Conservation (phyloP, 2,329 filamentous ascomycete species). For the Zymoseptoria tritici region DNA sequence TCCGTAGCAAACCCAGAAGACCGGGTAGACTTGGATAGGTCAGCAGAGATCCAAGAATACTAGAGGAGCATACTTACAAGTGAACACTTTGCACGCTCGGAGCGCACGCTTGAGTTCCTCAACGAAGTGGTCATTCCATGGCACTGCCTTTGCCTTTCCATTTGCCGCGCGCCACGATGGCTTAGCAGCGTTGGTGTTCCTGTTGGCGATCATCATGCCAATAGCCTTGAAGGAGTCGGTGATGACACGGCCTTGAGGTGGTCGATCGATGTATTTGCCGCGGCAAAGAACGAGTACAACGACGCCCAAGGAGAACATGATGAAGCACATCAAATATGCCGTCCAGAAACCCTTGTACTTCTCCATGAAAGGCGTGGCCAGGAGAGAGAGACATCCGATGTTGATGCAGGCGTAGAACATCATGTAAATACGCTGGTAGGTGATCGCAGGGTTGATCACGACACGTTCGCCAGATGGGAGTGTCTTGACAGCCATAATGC, state of each 20-base stretch:
- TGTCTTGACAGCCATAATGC: constrained; percentile 34
- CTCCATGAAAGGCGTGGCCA: constrained; percentile 64
- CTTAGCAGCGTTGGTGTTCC: constrained; percentile 57
- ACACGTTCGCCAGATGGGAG: constrained; percentile 36
- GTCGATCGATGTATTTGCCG: constrained; percentile 35
- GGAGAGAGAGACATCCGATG: constrained; percentile 59
- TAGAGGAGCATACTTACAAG: constrained; percentile 17
- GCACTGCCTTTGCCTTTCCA: constrained; percentile 37
- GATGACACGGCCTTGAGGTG: constrained; percentile 56
- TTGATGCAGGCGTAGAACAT: constrained; percentile 70
- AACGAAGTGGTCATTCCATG: constrained; percentile 64
- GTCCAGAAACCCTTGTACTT: constrained; percentile 59
- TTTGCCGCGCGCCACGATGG: constrained; percentile 55
- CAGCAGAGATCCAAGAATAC: not conserved
- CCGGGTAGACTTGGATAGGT: constrained; percentile 31
- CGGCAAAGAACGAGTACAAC: constrained; percentile 42
- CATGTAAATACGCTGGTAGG: constrained; percentile 45
- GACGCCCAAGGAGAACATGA: constrained; percentile 57
- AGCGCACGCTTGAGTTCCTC: constrained; percentile 63
- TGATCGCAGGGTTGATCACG: constrained; percentile 42
- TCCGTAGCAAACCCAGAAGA: constrained; percentile 39
- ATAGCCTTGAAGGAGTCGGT: constrained; percentile 58
- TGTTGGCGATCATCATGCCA: constrained; percentile 46
- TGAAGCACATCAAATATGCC: constrained; percentile 55
- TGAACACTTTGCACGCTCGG: constrained; percentile 62